A percentile compares a stretch with the other conserved stretches of the same genome.
These are phyloP conservation scores for Zea luxurians DNA, from an alignment of 176 grass and related monocot species.

Conservation along the genomic window DNA sequence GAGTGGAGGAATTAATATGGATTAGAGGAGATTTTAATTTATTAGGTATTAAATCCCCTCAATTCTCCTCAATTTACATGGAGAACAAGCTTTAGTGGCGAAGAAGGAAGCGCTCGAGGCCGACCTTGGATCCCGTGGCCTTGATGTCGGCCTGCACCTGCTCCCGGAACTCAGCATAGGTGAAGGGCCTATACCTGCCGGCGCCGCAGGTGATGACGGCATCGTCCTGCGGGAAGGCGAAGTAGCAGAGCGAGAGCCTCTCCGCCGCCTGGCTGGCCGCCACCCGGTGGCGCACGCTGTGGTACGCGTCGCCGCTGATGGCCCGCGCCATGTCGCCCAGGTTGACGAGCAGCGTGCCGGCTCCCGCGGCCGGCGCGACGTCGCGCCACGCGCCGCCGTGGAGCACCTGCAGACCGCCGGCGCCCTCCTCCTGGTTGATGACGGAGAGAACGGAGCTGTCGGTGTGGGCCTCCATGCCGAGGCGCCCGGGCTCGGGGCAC, in stretches of 20 bases:
- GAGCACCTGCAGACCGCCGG: conserved; percentile 64
- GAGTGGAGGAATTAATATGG: too few relatives aligned
- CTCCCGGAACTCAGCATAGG: conserved; percentile 61
- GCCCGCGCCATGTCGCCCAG: conserved; percentile 75
- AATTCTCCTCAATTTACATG: too few relatives aligned
- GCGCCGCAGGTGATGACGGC: conserved; percentile 19
- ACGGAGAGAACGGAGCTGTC: conserved; percentile 84
- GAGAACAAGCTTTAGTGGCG: not conserved
- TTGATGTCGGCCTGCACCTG: conserved; percentile 71
- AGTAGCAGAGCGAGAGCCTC: conserved; percentile 78
- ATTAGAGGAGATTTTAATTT: too few relatives aligned
- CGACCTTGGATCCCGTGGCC: conserved; percentile 63
- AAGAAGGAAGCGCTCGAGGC: conserved; percentile 49
- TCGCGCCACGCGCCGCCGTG: conserved; percentile 43
- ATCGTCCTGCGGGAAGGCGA: conserved; percentile 61
- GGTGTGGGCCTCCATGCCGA: conserved; percentile 83
- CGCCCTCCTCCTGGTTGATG: conserved; percentile 53
- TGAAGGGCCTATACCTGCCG: conserved; percentile 54
- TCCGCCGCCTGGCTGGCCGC: conserved; percentile 36
- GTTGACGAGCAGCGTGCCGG: conserved; percentile 57
- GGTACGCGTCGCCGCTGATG: conserved; percentile 56
- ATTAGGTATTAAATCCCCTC: too few relatives aligned
- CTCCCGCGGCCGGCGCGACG: conserved; percentile 24
- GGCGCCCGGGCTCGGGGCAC: conserved; percentile 5
- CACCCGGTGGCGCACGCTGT: conserved; percentile 69